Conservation (phyloP, 129 eudicot species). For the Flaveria robusta region DNA sequence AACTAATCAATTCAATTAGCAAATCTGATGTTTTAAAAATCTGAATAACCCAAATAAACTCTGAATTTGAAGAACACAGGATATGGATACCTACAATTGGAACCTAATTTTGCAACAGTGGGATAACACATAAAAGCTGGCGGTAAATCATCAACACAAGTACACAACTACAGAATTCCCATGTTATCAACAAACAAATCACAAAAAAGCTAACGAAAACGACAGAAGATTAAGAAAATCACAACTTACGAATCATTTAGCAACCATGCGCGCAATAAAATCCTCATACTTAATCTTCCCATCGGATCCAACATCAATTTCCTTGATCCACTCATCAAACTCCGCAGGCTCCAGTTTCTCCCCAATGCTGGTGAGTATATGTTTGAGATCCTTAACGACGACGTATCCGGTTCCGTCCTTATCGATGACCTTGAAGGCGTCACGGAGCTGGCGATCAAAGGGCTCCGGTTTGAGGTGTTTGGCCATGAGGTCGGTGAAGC, state of each 20-base stretch:
- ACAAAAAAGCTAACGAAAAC: background rate
- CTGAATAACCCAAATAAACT: background rate
- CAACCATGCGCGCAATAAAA: constrained; percentile 71
- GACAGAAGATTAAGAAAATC: background rate
- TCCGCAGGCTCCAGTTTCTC: constrained; percentile 77
- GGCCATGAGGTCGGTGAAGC: constrained; percentile 64
- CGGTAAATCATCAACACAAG: constrained; percentile 2
- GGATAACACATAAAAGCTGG: background rate
- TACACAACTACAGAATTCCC: background rate
- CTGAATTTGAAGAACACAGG: background rate
- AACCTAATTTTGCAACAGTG: background rate
- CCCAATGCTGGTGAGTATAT: constrained; percentile 68
- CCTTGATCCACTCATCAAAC: constrained; percentile 89
- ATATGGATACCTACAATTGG: background rate
- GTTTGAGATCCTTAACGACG: constrained; percentile 70
- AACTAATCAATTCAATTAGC: background rate
- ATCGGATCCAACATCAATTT: constrained; percentile 75
- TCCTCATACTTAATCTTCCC: constrained; percentile 76
- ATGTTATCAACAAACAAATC: background rate
- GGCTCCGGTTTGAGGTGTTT: constrained; percentile 82
- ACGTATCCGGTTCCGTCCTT: constrained; percentile 80
- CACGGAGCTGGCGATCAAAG: constrained; percentile 74
- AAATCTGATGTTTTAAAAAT: background rate
- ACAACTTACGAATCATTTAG: constrained; percentile 54
- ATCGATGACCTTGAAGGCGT: constrained; percentile 80